Percentiles rank a stretch among this genome's conserved stretches.
Conservation (phyloP, 176 grass and related monocot species). For the Rhynchospora breviuscula region DNA sequence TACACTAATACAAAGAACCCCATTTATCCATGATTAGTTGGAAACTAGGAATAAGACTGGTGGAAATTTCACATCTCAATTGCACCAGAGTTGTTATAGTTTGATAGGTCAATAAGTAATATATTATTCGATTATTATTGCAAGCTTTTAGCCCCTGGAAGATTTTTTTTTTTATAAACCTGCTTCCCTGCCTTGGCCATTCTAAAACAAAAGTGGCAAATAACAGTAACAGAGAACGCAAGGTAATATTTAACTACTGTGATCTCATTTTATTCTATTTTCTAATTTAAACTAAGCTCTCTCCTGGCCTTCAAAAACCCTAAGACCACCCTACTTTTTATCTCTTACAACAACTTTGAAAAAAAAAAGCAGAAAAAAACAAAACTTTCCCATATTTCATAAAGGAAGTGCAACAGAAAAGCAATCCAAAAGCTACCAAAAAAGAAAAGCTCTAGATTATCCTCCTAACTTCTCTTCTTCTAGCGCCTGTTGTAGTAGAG, state of each 20-base stretch:
- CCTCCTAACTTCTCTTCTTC: conserved; percentile 74
- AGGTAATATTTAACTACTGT: conserved; percentile 6
- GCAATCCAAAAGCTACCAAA: conserved; percentile 41
- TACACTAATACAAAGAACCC: not conserved
- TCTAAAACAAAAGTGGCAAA: not conserved
- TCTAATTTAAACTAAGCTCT: conserved; percentile 25
- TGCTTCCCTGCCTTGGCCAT: not conserved
- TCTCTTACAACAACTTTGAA: conserved; percentile 15
- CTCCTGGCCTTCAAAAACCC: conserved; percentile 22
- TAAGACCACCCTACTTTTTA: conserved; percentile 10
- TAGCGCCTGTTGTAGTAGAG: conserved; percentile 70
- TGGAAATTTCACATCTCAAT: not conserved
- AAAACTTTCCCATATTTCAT: conserved; percentile 22
- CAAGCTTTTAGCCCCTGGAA: not conserved
- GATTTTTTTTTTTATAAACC: not conserved
- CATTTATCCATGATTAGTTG: not conserved
- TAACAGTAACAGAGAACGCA: not conserved
- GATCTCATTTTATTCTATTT: conserved; percentile 27
- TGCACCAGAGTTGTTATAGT: not conserved
- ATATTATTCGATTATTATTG: not conserved
- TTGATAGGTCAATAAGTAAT: not conserved
- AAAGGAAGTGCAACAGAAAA: conserved; percentile 8
- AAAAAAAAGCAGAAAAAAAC: not conserved
- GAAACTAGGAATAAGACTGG: not conserved
- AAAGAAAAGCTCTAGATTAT: conserved; percentile 30